These are phyloP conservation scores for Trichosanthes truncata DNA, from an alignment of 306 rosid genomes.

Conservation along the genomic window DNA sequence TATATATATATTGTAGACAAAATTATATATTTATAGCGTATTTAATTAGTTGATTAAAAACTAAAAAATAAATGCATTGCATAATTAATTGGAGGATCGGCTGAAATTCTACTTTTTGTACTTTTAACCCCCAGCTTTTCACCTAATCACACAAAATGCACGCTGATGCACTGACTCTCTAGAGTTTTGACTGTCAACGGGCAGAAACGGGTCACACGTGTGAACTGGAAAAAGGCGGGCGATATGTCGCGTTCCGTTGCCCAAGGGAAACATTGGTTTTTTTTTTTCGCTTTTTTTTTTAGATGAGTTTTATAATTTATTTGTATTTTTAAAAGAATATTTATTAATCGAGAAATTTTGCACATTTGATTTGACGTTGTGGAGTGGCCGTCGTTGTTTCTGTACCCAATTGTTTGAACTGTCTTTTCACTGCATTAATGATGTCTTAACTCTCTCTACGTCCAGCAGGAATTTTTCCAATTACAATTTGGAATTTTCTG, in stretches of 20 bases:
- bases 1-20: too few species aligned
- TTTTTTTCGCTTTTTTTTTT: neutral
- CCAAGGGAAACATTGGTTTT: neutral
- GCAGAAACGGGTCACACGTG: constrained; percentile 1
- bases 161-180: neutral
- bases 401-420: neutral
- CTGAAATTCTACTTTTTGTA: neutral
- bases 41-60: neutral
- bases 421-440: constrained; percentile 6
- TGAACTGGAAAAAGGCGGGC: constrained; percentile 1
- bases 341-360: neutral
- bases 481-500: neutral
- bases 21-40: neutral
- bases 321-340: neutral
- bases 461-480: neutral
- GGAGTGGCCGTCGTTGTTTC: constrained; percentile 3
- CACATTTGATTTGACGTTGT: neutral
- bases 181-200: neutral
- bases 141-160: constrained; percentile 2
- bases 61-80: neutral
- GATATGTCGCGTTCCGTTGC: neutral
- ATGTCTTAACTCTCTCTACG: constrained; percentile 4
- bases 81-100: neutral
- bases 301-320: neutral
- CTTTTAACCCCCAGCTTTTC: neutral